Base-by-base conservation (phyloP, 179 eudicot genomes). In the Actinidia chinensis region DNA sequence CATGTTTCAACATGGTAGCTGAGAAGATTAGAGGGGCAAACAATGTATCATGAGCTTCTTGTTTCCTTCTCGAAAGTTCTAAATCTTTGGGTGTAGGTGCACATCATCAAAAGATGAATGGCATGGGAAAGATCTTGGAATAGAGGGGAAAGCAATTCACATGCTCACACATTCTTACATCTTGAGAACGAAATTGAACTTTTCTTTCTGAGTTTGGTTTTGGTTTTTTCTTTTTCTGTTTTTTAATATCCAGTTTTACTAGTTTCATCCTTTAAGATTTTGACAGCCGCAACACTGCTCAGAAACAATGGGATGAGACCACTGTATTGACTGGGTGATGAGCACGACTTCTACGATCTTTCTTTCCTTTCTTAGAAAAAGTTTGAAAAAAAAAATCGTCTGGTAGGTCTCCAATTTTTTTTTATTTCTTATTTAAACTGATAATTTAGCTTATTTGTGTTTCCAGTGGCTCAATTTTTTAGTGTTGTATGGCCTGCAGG, bases 121-220 rank as follows among this genome's bases (percentile, higher is more conserved):
- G 98, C 92, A 92, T 66, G 99, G 99, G 22, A 96, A 92, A 91
- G 99, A 96, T 84, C 97, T 96, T 74, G 99, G 99, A 80, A 94
- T 93, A 51, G 97, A 75, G 95, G 90, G 99, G 79, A 96, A 96
- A 88, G 90, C 99, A 77, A 96, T 96, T 68, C 99, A 96, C 85
- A 96, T 96, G 99, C 98, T 96, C 79, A 94, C 94, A 85, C 99
- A 96, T 88, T 98, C 94, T n/a, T 76, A 96, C 98, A 98, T 94
- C 44, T 5, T 58, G 13, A 54, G 54, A 50, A 25, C 14, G 43
- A n/a, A 23, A 54, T 68, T 77, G 23, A n/a, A n/a, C n/a, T n/a
- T n/a, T n/a, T 56, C 17, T 54, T 56, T 56, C 5, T 52, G 23
- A 46, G 42, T 52, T 63, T n/a, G 7, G 18, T 52, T 6, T 23